phyloP scores from a whole-genome alignment of 345 rosid genomes.

The Luvunga scandens region DNA sequence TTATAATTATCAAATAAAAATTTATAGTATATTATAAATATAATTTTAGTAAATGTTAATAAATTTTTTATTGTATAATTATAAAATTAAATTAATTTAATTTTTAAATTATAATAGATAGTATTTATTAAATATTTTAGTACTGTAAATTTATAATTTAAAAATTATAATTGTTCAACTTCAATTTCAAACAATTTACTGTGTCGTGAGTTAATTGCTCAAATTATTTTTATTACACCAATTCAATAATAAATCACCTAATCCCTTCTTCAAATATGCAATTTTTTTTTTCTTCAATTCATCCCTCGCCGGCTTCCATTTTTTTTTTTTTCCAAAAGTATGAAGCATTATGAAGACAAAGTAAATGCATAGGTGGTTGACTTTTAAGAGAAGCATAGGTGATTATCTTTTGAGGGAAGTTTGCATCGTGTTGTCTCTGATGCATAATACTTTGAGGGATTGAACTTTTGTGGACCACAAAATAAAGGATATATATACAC shows the following conservation, averaged over 20 bases:
- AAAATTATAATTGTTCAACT: too few relatives aligned
- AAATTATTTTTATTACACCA: background rate
- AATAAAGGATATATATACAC: background rate
- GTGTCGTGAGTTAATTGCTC: background rate
- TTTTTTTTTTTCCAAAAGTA: background rate
- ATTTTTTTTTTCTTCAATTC: background rate
- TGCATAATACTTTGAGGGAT: background rate
- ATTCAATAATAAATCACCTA: background rate
- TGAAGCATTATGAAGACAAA: background rate
- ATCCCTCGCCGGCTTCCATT: background rate
- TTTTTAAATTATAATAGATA: rapidly evolving
- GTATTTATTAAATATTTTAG: rapidly evolving
- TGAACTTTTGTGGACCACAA: background rate
- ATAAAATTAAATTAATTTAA: too few relatives aligned
- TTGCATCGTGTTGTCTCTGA: background rate
- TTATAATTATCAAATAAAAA: too few relatives aligned
- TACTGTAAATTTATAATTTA: rapidly evolving
- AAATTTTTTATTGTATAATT: rapidly evolving
- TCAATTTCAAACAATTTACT: rapidly evolving
- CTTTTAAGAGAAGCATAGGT: background rate
- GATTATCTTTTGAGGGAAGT: background rate
- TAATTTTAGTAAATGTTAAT: too few relatives aligned
- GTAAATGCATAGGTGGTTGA: background rate
- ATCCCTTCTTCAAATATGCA: background rate
- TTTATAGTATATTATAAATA: too few relatives aligned